phyloP scores from a whole-genome alignment of 2,329 filamentous ascomycete genomes.

The Macrophomina tecta region DNA sequence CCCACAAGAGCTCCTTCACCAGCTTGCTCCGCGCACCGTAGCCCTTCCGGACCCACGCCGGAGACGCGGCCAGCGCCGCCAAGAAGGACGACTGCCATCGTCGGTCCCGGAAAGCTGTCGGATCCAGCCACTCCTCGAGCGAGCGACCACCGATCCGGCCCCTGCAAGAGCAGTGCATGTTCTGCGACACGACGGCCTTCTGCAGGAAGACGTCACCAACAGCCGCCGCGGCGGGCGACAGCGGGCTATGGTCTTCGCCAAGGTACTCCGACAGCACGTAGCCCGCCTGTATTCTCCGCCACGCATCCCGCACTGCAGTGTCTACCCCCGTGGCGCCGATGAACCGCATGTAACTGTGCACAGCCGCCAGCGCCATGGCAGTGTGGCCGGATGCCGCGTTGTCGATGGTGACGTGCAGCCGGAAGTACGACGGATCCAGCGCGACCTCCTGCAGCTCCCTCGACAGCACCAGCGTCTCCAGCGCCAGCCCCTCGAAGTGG shows the following conservation, averaged over 20 bases:
- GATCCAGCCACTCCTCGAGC: constrained; percentile 52
- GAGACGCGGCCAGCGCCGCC: constrained; percentile 41
- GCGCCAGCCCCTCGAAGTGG: constrained; percentile 53
- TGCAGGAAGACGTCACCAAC: background rate
- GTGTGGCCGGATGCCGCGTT: constrained; percentile 57
- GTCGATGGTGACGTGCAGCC: constrained; percentile 59
- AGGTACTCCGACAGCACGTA: constrained; percentile 44
- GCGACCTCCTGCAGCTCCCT: constrained; percentile 54
- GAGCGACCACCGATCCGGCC: constrained; percentile 47
- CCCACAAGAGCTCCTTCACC: constrained; percentile 52
- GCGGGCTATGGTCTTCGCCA: background rate
- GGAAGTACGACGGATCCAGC: constrained; percentile 56
- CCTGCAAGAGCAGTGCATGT: constrained; percentile 49
- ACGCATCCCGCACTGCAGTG: constrained; percentile 42
- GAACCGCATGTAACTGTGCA: constrained; percentile 45
- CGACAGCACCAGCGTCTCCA: constrained; percentile 48
- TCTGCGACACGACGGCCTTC: constrained; percentile 48
- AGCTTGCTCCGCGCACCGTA: constrained; percentile 49
- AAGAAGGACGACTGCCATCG: constrained; percentile 47
- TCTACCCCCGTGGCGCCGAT: constrained; percentile 37
- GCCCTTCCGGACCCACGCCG: constrained; percentile 52
- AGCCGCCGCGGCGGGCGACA: background rate
- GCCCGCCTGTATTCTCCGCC: constrained; percentile 52
- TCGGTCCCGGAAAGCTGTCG: constrained; percentile 37
- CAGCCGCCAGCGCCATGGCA: constrained; percentile 53